These are phyloP conservation scores for Ustilago crameri DNA, from an alignment of 1,284 basidiomycete species.

Conservation along the genomic window DNA sequence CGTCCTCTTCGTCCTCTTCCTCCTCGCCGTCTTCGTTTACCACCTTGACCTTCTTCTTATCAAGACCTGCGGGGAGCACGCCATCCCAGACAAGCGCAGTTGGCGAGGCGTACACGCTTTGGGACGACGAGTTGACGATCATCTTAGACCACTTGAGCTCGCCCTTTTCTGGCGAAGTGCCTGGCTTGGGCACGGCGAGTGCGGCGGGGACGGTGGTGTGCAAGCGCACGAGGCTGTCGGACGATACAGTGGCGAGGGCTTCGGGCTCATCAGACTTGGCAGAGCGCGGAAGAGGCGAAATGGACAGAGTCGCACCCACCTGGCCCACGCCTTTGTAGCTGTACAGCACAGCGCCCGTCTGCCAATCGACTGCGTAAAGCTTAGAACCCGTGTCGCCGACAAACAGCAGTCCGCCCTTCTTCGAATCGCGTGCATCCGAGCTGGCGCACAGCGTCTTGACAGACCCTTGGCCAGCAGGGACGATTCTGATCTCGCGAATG, in stretches of 20 bases:
- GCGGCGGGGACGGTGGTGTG: conserved; percentile 20
- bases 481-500: conserved; percentile 30
- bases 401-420: conserved; percentile 37
- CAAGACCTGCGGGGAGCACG: conserved; percentile 10
- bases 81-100: conserved; percentile 51
- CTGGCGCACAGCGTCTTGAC: conserved; percentile 42
- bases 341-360: conserved; percentile 41
- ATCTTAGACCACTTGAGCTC: conserved; percentile 26
- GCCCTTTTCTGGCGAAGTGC: conserved; percentile 28
- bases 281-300: conserved; percentile 25
- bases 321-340: conserved; percentile 39
- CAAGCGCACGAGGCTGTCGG: conserved; percentile 33
- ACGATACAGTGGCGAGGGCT: conserved; percentile 30
- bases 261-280: conserved; percentile 1
- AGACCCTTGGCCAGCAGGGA: conserved; percentile 31
- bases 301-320: conserved; percentile 26
- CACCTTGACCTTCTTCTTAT: neutral
- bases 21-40: conserved; percentile 21
- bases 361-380: conserved; percentile 51
- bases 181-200: conserved; percentile 21
- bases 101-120: conserved; percentile 21
- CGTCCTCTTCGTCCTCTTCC: conserved; percentile 33
- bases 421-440: conserved; percentile 12
- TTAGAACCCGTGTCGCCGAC: conserved; percentile 52
- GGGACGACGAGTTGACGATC: conserved; percentile 12